These are phyloP conservation scores for Penicillium sp. DNA, from an alignment of 2,329 filamentous ascomycete genomes.

Conservation along the genomic window DNA sequence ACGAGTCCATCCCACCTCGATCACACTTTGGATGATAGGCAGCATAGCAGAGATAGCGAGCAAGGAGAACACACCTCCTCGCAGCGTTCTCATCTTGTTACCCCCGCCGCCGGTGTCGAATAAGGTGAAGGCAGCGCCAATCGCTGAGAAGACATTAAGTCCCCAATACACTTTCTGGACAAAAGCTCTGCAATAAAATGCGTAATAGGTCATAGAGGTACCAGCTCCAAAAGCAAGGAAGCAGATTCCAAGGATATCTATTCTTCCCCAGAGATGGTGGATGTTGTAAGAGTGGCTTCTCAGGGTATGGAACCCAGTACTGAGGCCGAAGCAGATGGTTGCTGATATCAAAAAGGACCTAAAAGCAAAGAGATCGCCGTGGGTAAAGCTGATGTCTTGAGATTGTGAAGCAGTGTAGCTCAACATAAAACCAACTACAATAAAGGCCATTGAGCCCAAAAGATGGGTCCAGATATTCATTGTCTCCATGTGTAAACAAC, in stretches of 20 bases:
- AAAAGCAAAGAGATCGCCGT: conserved; percentile 13
- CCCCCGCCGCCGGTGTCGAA: conserved; percentile 32
- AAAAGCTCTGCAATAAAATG: conserved; percentile 25
- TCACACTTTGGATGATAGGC: conserved; percentile 27
- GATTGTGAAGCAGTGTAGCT: background rate
- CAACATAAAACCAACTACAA: background rate
- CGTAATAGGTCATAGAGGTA: conserved; percentile 27
- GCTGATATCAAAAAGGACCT: conserved; percentile 6
- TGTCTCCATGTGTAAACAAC: conserved; percentile 16
- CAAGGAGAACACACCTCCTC: conserved; percentile 26
- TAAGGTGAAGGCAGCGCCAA: conserved; percentile 19
- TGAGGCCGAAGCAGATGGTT: conserved; percentile 8
- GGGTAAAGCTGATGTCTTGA: background rate
- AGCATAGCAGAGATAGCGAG: conserved; percentile 32
- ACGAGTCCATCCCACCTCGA: conserved; percentile 24
- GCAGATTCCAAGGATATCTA: conserved; percentile 34
- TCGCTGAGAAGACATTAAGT: conserved; percentile 16
- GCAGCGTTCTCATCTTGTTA: conserved; percentile 25
- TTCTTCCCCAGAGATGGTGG: conserved; percentile 29
- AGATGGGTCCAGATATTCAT: conserved; percentile 16
- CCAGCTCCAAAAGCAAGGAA: conserved; percentile 20
- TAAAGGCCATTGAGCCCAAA: conserved; percentile 1
- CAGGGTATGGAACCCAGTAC: conserved; percentile 28
- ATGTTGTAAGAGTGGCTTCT: conserved; percentile 33
- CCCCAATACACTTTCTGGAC: conserved; percentile 25